A percentile compares a stretch with the other conserved stretches of the same genome.
Evolutionary conservation across 331 rosid species (phyloP).

Genomic region (Quercus lobata): DNA sequence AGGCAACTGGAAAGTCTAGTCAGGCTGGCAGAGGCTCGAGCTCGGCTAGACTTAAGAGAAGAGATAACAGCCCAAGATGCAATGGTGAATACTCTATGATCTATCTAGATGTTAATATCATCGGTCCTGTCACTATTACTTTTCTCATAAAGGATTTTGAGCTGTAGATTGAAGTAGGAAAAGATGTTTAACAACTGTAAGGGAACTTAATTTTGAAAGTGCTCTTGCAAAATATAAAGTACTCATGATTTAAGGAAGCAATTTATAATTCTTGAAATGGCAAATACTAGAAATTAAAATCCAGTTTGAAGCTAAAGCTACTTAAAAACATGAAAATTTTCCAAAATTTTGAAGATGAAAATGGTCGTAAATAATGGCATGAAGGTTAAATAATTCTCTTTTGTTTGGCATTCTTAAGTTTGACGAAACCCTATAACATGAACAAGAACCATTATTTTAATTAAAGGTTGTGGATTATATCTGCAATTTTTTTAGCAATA

Average conservation of each 20-base stretch:
- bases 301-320: background rate
- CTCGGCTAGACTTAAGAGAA: conserved; percentile 84
- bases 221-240: conserved; percentile 1
- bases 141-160: background rate
- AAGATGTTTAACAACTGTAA: background rate
- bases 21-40: conserved; percentile 94
- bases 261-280: conserved; percentile 8
- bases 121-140: background rate
- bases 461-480: background rate
- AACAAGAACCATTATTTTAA: background rate
- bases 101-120: conserved; percentile 15
- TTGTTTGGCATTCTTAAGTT: background rate
- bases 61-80: conserved; percentile 89
- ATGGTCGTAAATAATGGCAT: background rate
- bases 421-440: background rate
- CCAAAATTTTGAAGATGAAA: background rate
- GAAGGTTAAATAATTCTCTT: background rate
- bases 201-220: conserved; percentile 10
- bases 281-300: background rate
- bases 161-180: background rate
- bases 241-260: conserved; percentile 3
- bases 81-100: conserved; percentile 47
- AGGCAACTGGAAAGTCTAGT: conserved; percentile 96
- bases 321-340: background rate
- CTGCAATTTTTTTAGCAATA: background rate